Evolutionary conservation across 2,329 filamentous ascomycete species (phyloP), one percentile per base, ranked within the genome.

Genomic region (Penicillium sp.): DNA sequence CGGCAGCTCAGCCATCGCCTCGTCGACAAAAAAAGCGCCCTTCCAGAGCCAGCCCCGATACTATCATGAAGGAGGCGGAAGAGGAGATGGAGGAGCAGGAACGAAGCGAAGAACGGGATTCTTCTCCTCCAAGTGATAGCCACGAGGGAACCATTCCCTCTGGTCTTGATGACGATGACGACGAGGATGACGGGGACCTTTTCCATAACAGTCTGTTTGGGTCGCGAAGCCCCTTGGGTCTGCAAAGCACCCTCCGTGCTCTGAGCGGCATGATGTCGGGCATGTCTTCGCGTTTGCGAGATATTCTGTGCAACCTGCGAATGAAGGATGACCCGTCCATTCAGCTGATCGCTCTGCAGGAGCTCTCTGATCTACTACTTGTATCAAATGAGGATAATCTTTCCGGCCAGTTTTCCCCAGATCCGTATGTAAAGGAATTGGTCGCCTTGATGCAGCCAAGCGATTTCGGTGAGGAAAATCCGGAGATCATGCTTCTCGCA

Each of bases 381-480:
- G 87, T 98, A 32, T 95, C 91, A 9, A 97, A 93, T 58, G 93
- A 98, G 70, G 93, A 98, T 65, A 96, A 94, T 57, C 78, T 98
- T 10, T 88, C 91, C 2, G 93, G 93, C 4, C 88, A 96, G 63
- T 97, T 98, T 67, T 88, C 88, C 1, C 88, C 93, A 2, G 93
- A 98, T 70, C 80, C 87, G 7, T 97, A 93, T 64, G 88, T 98
- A 49, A 96, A 95, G 71, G 93, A 98, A 70, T 76, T 98, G 45
- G 89, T 98, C 41, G 72, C 78, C 12, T 73, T 98, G 59, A 97
- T 98, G 93, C 86, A 94, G 60, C 86, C 88, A 3, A 88, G 87
- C 64, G 88, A 94, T 49, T 82, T 87, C 56, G 84, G 83, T 21
- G 88, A 95, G 61, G 89, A 94, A 66, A 96, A 95, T 60, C 87